Conservation (phyloP, 306 rosid genomes). For the Cajanus cajan region DNA sequence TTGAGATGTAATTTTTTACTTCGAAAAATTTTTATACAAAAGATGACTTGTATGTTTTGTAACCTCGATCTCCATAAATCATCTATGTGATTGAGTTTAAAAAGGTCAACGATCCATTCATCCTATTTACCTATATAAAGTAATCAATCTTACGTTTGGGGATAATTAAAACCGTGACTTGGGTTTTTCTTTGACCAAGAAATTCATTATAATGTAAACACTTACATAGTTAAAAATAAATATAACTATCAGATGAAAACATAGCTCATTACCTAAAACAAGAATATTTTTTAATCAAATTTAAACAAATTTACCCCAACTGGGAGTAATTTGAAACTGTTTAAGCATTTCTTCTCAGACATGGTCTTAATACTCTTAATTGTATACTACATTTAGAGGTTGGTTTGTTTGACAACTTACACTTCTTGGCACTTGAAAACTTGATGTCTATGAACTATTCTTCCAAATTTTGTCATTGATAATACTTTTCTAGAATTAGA, state of each 20-base stretch:
- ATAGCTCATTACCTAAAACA: background rate
- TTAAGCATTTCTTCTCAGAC: too few relatives aligned
- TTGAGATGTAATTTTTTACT: too few relatives aligned
- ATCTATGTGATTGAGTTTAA: too few relatives aligned
- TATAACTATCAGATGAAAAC: background rate
- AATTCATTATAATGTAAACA: too few relatives aligned
- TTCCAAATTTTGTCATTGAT: background rate
- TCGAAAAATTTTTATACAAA: too few relatives aligned
- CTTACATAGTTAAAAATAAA: too few relatives aligned
- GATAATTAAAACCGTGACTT: background rate
- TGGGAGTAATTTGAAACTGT: background rate
- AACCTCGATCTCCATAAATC: too few relatives aligned
- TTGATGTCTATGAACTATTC: background rate
- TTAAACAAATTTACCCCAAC: background rate
- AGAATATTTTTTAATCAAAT: too few relatives aligned
- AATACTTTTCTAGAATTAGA: background rate
- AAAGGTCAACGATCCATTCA: too few relatives aligned
- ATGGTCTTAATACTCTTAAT: background rate
- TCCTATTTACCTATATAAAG: too few relatives aligned
- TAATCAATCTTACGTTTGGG: background rate
- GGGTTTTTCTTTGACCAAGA: background rate
- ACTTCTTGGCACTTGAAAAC: background rate
- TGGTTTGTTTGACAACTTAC: background rate
- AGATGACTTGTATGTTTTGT: too few relatives aligned
- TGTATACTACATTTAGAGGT: background rate